Base-by-base conservation (phyloP, 1,139 yeast genomes). In the Debaryomyces subglobosus region DNA sequence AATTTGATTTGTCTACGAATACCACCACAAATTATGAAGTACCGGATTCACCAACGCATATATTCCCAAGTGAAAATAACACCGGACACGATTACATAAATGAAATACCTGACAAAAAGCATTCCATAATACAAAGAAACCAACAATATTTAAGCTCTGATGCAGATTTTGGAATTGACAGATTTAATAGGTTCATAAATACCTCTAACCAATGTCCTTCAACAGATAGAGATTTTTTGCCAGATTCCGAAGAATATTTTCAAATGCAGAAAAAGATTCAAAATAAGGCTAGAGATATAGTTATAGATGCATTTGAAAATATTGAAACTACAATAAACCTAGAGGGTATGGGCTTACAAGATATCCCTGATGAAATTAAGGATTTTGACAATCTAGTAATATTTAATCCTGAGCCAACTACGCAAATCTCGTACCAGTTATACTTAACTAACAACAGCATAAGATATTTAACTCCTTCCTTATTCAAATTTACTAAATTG, bases 81-180 rank as follows among this genome's bases (percentile, higher is more conserved):
- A 51, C 5, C 46, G 52, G 34, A 51, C 57, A 47, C 37, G 37
- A 27, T 34, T 40, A n/a, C 15, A 34, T 35, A 13, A 53, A 50
- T 16, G 46, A 29, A 13, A 30, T 15, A 21, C 32, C 21, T 4
- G 45, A 35, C 12, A n/a, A 2, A 7, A 27, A 16, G 20, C 43
- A 12, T 18, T n/a, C 10, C 6, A 5, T 20, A 18, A 16, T 13
- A 6, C 27, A 2, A 3, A 12, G 6, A 16, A 38, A 23, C 15
- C 23, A 23, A 33, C 21, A 34, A 43, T 56, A 24, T 50, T 40
- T 65, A 10, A 74, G 77, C 44, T 73, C 79, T 2, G 81, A 76
- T 16, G 70, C 77, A 2, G 80, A 75, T 55, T 76, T 76, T 53
- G 80, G 81, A 1, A 75, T 76, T 36, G 81, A 76, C 50, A 64